These are phyloP conservation scores for Teratosphaeriaceae sp. DNA, from an alignment of 2,329 filamentous ascomycete species.

Conservation along the genomic window DNA sequence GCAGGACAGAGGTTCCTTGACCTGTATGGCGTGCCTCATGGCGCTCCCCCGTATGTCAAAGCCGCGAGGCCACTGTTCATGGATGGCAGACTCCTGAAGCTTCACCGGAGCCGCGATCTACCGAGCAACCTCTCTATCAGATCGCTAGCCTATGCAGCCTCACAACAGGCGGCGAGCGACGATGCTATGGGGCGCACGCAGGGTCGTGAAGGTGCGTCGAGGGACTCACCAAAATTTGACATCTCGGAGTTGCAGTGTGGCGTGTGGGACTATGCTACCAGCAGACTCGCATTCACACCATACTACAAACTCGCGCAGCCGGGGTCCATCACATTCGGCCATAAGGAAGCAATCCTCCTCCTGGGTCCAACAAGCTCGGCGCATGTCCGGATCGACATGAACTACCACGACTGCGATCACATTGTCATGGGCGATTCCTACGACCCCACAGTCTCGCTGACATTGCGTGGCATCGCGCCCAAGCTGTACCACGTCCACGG, in stretches of 20 bases:
- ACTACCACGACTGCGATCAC: constrained; percentile 36
- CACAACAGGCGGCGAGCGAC: constrained; percentile 7
- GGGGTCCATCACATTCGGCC: constrained; percentile 33
- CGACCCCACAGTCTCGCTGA: constrained; percentile 32
- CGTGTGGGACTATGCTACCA: constrained; percentile 35
- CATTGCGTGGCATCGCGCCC: constrained; percentile 31
- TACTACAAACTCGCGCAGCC: constrained; percentile 36
- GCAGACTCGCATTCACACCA: constrained; percentile 34
- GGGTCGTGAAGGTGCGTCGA: constrained; percentile 28
- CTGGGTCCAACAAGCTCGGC: constrained; percentile 12
- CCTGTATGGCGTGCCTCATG: constrained; percentile 22
- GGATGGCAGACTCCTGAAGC: constrained; percentile 22
- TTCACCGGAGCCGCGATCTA: constrained; percentile 17
- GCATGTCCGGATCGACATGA: constrained; percentile 34
- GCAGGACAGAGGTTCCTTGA: constrained; percentile 41
- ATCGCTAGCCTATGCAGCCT: constrained; percentile 18
- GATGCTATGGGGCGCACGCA: not conserved
- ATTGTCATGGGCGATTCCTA: constrained; percentile 26
- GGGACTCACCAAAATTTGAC: constrained; percentile 35
- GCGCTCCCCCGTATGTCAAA: constrained; percentile 11
- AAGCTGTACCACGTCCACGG: constrained; percentile 31
- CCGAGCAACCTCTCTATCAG: constrained; percentile 19
- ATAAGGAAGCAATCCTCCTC: constrained; percentile 21
- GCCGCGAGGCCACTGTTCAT: constrained; percentile 3
- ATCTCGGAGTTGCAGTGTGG: constrained; percentile 35